A percentile compares a stretch with the other conserved stretches of the same genome.
These are phyloP conservation scores for Tardiomyces digboiensis DNA, from an alignment of 1,139 yeast species.

Conservation along the genomic window DNA sequence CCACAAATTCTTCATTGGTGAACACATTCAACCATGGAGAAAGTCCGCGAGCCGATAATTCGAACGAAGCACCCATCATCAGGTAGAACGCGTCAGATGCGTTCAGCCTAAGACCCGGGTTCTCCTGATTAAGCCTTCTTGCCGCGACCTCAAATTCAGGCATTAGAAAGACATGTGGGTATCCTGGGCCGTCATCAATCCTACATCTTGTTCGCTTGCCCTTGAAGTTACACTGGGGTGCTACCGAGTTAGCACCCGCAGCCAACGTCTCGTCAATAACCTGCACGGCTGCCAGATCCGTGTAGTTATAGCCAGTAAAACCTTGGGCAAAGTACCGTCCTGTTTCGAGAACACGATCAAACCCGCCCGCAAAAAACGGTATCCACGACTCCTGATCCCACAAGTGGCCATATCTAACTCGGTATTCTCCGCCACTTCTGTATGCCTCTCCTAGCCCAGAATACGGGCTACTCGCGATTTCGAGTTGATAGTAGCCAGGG, in stretches of 20 bases:
- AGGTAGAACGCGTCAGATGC: conserved; percentile 32
- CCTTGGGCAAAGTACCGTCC: conserved; percentile 31
- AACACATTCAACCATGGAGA: conserved; percentile 48
- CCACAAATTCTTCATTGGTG: conserved; percentile 42
- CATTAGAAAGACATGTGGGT: not conserved
- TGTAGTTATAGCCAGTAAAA: conserved; percentile 28
- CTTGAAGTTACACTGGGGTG: conserved; percentile 18
- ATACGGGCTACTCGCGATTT: conserved; percentile 27
- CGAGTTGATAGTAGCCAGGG: conserved; percentile 6
- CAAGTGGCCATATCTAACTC: conserved; percentile 25
- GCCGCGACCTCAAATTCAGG: conserved; percentile 30
- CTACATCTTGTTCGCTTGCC: not conserved
- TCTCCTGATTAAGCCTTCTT: conserved; percentile 26
- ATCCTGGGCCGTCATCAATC: not conserved
- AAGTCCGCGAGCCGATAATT: conserved; percentile 39
- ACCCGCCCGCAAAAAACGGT: conserved; percentile 28
- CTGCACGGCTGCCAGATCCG: conserved; percentile 23
- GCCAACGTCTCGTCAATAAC: conserved; percentile 24
- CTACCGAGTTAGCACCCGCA: conserved; percentile 31
- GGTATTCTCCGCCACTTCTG: conserved; percentile 20
- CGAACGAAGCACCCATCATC: conserved; percentile 44
- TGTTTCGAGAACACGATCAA: conserved; percentile 28
- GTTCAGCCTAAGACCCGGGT: conserved; percentile 33
- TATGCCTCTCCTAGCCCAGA: conserved; percentile 26
- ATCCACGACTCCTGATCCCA: conserved; percentile 21